A percentile compares a stretch with the other conserved stretches of the same genome.
Evolutionary conservation across 2,329 filamentous ascomycete genomes (phyloP).

Genomic region (Gnomoniopsis sp.): DNA sequence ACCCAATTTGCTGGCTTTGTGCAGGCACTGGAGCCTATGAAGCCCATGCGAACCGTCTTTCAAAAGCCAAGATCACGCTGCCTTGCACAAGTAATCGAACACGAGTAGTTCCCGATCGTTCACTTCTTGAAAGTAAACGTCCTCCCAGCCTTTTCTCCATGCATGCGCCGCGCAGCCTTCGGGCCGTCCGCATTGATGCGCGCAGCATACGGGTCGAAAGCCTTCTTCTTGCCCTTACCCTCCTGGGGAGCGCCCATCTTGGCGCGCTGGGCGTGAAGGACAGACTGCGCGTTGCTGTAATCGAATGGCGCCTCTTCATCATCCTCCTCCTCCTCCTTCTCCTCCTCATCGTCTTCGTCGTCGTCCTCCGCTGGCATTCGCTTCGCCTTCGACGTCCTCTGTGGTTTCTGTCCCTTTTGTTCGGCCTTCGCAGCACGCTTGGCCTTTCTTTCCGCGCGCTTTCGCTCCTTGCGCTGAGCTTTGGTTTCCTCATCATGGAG

Average conservation of each 20-base stretch:
- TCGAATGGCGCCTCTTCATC: conserved; percentile 27
- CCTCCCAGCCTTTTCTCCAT: conserved; percentile 30
- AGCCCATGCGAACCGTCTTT: background rate
- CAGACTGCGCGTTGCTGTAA: conserved; percentile 32
- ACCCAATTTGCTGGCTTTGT: no score
- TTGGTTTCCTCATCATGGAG: conserved; percentile 15
- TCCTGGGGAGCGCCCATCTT: conserved; percentile 15
- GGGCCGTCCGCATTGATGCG: conserved; percentile 28
- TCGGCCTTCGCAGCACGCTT: conserved; percentile 18
- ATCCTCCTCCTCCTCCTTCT: conserved; percentile 18
- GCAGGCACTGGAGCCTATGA: background rate
- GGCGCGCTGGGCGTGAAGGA: conserved; percentile 26
- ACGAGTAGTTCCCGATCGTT: background rate
- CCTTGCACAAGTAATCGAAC: background rate
- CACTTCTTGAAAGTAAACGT: conserved; percentile 40
- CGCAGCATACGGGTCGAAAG: conserved; percentile 30
- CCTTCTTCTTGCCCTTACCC: conserved; percentile 24
- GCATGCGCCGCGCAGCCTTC: conserved; percentile 28
- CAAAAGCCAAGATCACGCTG: background rate
- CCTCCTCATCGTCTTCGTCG: conserved; percentile 22
- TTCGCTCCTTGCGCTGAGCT: conserved; percentile 18
- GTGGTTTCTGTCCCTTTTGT: conserved; percentile 6
- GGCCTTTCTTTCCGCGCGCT: conserved; percentile 19
- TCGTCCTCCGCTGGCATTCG: conserved; percentile 11
- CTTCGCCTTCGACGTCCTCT: conserved; percentile 6